Evolutionary conservation across 2,329 filamentous ascomycete species (phyloP), one percentile per base, ranked within the genome.

Genomic region (Fusarium agapanthi): DNA sequence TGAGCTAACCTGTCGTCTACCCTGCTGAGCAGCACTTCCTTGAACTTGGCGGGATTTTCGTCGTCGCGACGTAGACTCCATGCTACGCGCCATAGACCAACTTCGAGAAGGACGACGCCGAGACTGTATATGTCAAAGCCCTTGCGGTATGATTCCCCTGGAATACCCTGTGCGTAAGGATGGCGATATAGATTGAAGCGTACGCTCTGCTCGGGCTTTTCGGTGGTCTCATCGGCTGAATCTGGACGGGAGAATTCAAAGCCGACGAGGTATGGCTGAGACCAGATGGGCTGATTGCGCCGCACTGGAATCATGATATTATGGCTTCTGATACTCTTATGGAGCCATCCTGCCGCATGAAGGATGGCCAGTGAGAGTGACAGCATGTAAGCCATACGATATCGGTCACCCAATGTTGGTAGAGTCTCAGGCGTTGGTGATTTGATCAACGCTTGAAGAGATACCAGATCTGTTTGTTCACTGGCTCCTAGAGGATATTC

Each of bases 71-170:
- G 59, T 13, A 62, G 18, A n/a, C 28, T 47, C 59, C 59, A 62
- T 12, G 53, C 59, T 10, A 28, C 4, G 1, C 59, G 41, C 59
- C 59, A 62, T 9, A 62, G 18, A 12, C 61, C 65, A 26, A 68
- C 28, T 12, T 68, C 65, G 7, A 65, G 35, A 20, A 68, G 65
- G 1, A 68, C 43, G 28, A 68, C 55, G 7, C 65, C 55, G 8
- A 61, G 48, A 26, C 65, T 68, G 26, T 68, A 68, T 12, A 68
- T 65, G 24, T 68, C 65, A 34, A 56, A 65, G 7, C 41, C 41
- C 16, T 53, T 48, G 9, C 48, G 55, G 26, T 55, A 65, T n/a
- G 54, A 43, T 34, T 68, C 54, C 1, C 55, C 65, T 3, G 65
- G 65, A 20, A 54, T 56, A 1, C 65, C 65, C 34, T 68, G 65